Percentiles rank a stretch among this genome's conserved stretches.
Conservation (phyloP, 805 yeast species). For the Suhomyces sp. region DNA sequence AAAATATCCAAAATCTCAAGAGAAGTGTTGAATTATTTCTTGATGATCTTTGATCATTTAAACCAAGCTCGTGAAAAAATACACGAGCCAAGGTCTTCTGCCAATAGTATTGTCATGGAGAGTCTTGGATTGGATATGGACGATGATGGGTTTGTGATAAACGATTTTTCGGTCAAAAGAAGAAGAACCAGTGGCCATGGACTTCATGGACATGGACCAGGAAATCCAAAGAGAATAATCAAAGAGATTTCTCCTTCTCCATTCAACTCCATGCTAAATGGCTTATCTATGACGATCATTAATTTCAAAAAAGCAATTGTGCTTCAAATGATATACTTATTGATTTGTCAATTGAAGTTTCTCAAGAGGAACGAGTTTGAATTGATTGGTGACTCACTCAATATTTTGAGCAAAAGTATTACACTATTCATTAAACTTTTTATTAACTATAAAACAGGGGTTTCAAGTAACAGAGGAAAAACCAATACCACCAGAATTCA, state of each 20-base stretch:
- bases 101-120: slow-evolving; percentile 28
- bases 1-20: slow-evolving; percentile 37
- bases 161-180: slow-evolving; percentile 42
- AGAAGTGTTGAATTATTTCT: slow-evolving; percentile 39
- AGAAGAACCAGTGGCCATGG: slow-evolving; percentile 17
- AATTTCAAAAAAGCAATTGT: slow-evolving; percentile 43
- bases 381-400: slow-evolving; percentile 17
- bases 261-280: slow-evolving; percentile 42
- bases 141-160: slow-evolving; percentile 46
- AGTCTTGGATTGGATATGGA: slow-evolving; percentile 41
- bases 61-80: slow-evolving; percentile 9
- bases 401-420: slow-evolving; percentile 24
- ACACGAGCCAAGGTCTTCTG: slow-evolving; percentile 7
- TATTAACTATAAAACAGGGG: slow-evolving; percentile 34
- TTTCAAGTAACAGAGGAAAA: not conserved
- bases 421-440: slow-evolving; percentile 37
- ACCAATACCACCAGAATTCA: slow-evolving; percentile 17
- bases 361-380: slow-evolving; percentile 25
- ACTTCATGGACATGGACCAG: slow-evolving; percentile 4
- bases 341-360: slow-evolving; percentile 40
- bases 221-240: slow-evolving; percentile 14
- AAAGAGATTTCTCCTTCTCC: slow-evolving; percentile 39
- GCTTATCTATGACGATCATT: slow-evolving; percentile 42
- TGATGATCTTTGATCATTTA: slow-evolving; percentile 36
- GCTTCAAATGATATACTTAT: slow-evolving; percentile 42